A percentile compares a stretch with the other conserved stretches of the same genome.
These are phyloP conservation scores for Candida glucosophila DNA, from an alignment of 1,139 yeast genomes.

Conservation along the genomic window DNA sequence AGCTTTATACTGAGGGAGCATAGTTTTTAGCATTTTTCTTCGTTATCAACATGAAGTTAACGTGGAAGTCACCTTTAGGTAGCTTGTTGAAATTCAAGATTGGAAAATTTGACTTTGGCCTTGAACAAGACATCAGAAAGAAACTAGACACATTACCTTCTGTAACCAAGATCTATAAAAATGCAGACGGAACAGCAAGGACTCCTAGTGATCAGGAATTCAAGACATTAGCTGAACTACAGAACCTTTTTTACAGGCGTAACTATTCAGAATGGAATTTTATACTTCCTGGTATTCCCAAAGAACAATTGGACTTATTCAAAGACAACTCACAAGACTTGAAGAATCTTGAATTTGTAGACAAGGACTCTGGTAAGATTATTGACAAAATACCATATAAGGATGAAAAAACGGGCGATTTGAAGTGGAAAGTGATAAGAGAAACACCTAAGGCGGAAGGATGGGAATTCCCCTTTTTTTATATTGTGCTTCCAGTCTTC, in stretches of 20 bases:
- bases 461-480: constrained; percentile 73
- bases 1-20: too few relatives aligned
- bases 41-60: constrained; percentile 34
- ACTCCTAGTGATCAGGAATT: constrained; percentile 66
- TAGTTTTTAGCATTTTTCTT: too few relatives aligned
- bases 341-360: constrained; percentile 49
- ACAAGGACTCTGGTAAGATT: constrained; percentile 57
- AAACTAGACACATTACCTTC: constrained; percentile 44
- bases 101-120: constrained; percentile 30
- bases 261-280: constrained; percentile 57
- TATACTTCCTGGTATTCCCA: constrained; percentile 43
- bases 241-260: constrained; percentile 51
- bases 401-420: constrained; percentile 69
- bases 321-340: constrained; percentile 59
- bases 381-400: constrained; percentile 81
- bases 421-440: constrained; percentile 72
- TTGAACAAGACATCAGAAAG: constrained; percentile 36
- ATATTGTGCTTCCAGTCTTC: constrained; percentile 60
- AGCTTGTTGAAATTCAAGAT: constrained; percentile 30
- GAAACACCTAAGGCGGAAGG: constrained; percentile 73
- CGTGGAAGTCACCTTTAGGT: constrained; percentile 35
- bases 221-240: constrained; percentile 66
- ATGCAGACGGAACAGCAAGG: constrained; percentile 72
- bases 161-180: constrained; percentile 55
- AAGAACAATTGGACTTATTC: constrained; percentile 51